A percentile compares a stretch with the other conserved stretches of the same genome.
These are phyloP conservation scores for Arachis monticola DNA, from an alignment of 331 rosid species.

Conservation along the genomic window DNA sequence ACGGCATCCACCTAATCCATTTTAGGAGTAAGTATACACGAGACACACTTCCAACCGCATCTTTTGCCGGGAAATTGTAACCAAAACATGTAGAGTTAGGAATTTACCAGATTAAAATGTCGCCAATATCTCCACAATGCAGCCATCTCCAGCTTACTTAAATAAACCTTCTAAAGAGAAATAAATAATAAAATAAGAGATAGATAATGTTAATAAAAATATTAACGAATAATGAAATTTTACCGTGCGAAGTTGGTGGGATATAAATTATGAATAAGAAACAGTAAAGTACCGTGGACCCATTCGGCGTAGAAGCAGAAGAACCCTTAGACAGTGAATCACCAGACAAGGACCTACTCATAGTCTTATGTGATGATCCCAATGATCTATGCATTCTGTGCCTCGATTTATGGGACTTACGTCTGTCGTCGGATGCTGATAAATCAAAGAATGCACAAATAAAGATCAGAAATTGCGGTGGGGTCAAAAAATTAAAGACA, in stretches of 20 bases:
- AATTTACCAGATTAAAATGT: conserved; percentile 91
- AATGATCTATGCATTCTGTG: conserved; percentile 86
- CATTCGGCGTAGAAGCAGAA: conserved; percentile 79
- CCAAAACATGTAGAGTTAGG: conserved; percentile 12
- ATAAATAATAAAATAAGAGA: neutral
- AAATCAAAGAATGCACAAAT: conserved; percentile 43
- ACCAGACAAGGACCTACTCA: conserved; percentile 87
- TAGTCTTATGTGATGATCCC: conserved; percentile 84
- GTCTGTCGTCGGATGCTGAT: conserved; percentile 95
- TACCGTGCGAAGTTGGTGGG: conserved; percentile 18
- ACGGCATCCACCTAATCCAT: conserved; percentile 71
- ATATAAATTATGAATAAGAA: conserved; percentile 19
- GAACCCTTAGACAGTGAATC: conserved; percentile 98
- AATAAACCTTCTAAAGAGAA: conserved; percentile 74
- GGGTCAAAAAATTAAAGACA: conserved; percentile 51
- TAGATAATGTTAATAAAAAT: conserved; percentile 19
- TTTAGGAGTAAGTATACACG: conserved; percentile 17
- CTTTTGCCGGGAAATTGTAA: neutral
- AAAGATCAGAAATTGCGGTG: conserved; percentile 44
- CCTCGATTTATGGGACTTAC: conserved; percentile 92
- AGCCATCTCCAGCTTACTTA: conserved; percentile 92
- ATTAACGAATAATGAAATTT: conserved; percentile 23
- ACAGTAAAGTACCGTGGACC: conserved; percentile 69
- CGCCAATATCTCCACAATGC: conserved; percentile 99
- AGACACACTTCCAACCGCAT: conserved; percentile 7